Conservation (phyloP, 345 rosid genomes). For the Arabis hirsuta region DNA sequence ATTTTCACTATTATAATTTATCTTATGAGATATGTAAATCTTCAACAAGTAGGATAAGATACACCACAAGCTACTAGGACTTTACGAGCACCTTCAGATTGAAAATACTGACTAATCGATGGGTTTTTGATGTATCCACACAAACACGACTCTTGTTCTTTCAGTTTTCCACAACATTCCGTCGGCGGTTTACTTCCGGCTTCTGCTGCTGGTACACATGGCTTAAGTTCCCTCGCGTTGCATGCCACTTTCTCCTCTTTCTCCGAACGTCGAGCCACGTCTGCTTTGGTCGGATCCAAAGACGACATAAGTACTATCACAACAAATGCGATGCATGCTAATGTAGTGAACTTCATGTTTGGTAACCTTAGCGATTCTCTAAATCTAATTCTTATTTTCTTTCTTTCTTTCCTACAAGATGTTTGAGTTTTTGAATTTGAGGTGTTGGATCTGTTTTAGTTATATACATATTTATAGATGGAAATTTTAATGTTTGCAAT, state of each 20-base stretch:
- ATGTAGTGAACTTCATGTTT: constrained; percentile 20
- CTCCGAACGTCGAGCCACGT: background rate
- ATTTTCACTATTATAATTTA: background rate
- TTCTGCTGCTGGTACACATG: constrained; percentile 47
- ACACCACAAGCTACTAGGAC: constrained; percentile 49
- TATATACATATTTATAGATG: constrained; percentile 11
- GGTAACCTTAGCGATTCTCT: background rate
- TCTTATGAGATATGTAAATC: background rate
- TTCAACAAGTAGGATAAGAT: constrained; percentile 51
- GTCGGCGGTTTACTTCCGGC: constrained; percentile 41
- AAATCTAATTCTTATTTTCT: background rate
- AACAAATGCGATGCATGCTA: background rate
- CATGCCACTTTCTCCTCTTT: constrained; percentile 52
- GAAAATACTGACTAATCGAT: constrained; percentile 32
- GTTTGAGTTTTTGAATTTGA: constrained; percentile 22
- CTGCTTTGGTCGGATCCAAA: background rate
- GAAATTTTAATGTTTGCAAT: background rate
- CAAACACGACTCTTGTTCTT: constrained; percentile 63
- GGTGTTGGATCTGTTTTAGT: background rate
- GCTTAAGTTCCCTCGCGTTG: constrained; percentile 44
- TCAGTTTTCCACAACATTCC: constrained; percentile 56
- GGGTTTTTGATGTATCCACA: constrained; percentile 61
- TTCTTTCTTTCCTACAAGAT: background rate
- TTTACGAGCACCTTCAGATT: constrained; percentile 47
- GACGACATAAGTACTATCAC: constrained; percentile 7